Base-by-base conservation (phyloP, 176 grass and related monocot species). In the Ensete glaucum region DNA sequence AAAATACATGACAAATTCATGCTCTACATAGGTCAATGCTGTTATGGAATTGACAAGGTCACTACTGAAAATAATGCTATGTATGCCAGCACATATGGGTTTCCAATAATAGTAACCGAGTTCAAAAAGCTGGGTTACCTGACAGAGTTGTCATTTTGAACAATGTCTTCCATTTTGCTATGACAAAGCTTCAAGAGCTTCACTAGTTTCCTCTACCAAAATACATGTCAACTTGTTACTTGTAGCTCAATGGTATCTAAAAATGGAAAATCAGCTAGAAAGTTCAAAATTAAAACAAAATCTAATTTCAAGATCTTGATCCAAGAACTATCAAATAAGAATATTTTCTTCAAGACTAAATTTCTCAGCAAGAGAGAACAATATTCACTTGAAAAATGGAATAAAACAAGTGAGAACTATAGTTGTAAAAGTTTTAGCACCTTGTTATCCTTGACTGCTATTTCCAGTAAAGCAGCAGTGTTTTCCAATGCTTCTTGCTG, bases 141-240 rank as follows among this genome's bases (percentile, higher is more conserved):
- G 56, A 91, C 26, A 53, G 78, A 82, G 79, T 23, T 75, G 81
- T 93, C 72, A 75, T 85, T 88, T 11, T 82, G 85, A 63, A 98
- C 68, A 76, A 93, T 85, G 27, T 93, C 94, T 69, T 93, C 94
- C 74, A 98, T 90, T 78, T 78, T 87, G 82, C 86, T 93, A 70
- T 93, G 94, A 79, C 90, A 98, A 69, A 91, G 57, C 17, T 73
- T 43, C 76, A 93, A 91, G 54, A 98, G 76, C 68, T 89, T 82
- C 75, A 93, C 84, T 58, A 84, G 64, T 54, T 93, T 89, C 73
- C 69, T 75, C 90, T 91, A 78, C 72, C 69, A 73, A 14, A 74
- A 65, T 73, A 53, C 22, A 73, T 6, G 70, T 19, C 19, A 71
- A 74, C 21, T 10, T 10, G 66, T 73, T 65, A 54, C 74, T 54